Percentiles rank a stretch among this genome's conserved stretches.
These are phyloP conservation scores for Boletus holoroseus DNA, from an alignment of 1,284 basidiomycete genomes.

Conservation along the genomic window DNA sequence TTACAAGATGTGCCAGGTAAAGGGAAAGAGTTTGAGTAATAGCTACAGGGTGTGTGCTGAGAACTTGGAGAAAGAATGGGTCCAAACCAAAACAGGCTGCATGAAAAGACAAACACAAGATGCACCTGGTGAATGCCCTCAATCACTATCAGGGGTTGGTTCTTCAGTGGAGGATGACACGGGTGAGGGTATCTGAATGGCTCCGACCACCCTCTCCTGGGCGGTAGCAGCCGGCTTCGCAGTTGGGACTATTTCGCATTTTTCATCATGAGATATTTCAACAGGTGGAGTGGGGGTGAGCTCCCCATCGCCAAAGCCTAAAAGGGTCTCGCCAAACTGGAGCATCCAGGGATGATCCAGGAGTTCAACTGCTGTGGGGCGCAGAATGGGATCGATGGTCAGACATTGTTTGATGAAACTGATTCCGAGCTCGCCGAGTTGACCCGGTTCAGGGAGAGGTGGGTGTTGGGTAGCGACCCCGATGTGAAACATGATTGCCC, in stretches of 20 bases:
- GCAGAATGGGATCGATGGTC: conserved; percentile 78
- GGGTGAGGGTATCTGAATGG: conserved; percentile 42
- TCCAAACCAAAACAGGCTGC: conserved; percentile 1
- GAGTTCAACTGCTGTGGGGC: conserved; percentile 84
- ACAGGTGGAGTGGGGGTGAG: conserved; percentile 46
- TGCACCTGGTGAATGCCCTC: conserved; percentile 3
- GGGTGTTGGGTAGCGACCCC: conserved; percentile 97
- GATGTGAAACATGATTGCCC: conserved; percentile 99
- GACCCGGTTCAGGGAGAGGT: conserved; percentile 85
- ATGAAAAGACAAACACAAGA: neutral
- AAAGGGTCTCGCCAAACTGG: conserved; percentile 65
- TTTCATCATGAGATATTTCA: conserved; percentile 44
- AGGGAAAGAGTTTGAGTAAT: conserved; percentile 1
- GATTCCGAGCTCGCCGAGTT: conserved; percentile 87
- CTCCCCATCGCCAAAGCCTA: conserved; percentile 63
- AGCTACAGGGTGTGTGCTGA: conserved; percentile 20
- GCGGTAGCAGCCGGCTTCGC: conserved; percentile 52
- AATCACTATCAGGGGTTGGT: conserved; percentile 31
- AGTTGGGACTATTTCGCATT: conserved; percentile 48
- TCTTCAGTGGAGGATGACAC: conserved; percentile 33
- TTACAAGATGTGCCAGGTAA: conserved; percentile 16
- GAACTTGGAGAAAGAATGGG: conserved; percentile 6
- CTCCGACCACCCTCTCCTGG: conserved; percentile 57
- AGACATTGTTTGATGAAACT: conserved; percentile 93
- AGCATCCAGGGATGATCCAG: conserved; percentile 91